These are phyloP conservation scores for Fonsecaea multimorphosa DNA, from an alignment of 2,329 filamentous ascomycete species.

Conservation along the genomic window DNA sequence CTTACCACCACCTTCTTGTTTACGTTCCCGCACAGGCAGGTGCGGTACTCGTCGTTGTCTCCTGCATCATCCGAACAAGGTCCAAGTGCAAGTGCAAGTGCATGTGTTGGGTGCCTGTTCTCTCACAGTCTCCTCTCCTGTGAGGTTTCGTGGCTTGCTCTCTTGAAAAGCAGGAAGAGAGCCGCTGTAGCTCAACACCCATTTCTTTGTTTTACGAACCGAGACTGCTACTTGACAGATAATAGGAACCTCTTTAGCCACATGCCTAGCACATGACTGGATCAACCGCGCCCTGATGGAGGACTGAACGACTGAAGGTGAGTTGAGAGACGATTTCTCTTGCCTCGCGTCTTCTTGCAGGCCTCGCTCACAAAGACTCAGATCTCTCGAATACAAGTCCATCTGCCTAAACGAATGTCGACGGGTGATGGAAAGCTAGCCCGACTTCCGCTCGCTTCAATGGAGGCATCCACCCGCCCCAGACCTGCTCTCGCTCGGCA, in stretches of 20 bases:
- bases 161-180: neutral
- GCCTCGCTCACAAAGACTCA: slow-evolving; percentile 19
- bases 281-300: slow-evolving; percentile 20
- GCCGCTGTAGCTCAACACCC: neutral
- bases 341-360: neutral
- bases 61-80: too few relatives aligned
- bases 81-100: neutral
- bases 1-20: neutral
- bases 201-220: slow-evolving; percentile 5
- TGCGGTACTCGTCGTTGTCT: neutral
- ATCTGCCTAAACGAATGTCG: slow-evolving; percentile 28
- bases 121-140: neutral
- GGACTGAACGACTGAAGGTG: slow-evolving; percentile 26
- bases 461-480: slow-evolving; percentile 32
- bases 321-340: neutral
- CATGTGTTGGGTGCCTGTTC: neutral
- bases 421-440: slow-evolving; percentile 27
- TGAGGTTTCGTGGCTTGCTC: neutral
- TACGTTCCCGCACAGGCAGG: neutral
- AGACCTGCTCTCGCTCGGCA: slow-evolving; percentile 34
- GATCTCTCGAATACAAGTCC: slow-evolving; percentile 24
- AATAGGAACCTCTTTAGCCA: slow-evolving; percentile 11
- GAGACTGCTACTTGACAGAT: slow-evolving; percentile 6
- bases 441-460: slow-evolving; percentile 25
- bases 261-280: slow-evolving; percentile 14